A percentile compares a stretch with the other conserved stretches of the same genome.
phyloP scores from a whole-genome alignment of 495 filamentous ascomycete species.

The Penicillium chermesinum region DNA sequence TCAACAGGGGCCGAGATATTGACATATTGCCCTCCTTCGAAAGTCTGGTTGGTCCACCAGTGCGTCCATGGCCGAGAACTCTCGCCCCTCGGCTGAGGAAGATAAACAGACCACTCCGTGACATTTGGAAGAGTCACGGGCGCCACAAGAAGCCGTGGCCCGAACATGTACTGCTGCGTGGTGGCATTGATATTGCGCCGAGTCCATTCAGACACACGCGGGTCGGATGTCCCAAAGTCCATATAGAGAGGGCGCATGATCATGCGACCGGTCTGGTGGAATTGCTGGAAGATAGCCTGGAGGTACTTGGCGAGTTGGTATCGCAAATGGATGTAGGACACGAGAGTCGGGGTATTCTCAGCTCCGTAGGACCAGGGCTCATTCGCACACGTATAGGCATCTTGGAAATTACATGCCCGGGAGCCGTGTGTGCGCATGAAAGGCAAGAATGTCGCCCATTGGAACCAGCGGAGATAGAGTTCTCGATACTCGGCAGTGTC shows the following conservation, averaged over 20 bases:
- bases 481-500: conserved; percentile 25
- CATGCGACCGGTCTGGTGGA: conserved; percentile 20
- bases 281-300: conserved; percentile 14
- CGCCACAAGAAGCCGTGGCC: conserved; percentile 20
- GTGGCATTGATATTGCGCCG: conserved; percentile 18
- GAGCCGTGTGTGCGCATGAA: conserved; percentile 31
- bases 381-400: conserved; percentile 26
- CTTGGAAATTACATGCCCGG: conserved; percentile 16
- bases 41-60: conserved; percentile 28
- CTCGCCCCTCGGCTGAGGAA: conserved; percentile 14
- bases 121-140: conserved; percentile 24
- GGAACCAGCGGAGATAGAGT: conserved; percentile 28
- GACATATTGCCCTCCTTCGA: conserved; percentile 22
- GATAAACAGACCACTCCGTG: conserved; percentile 27
- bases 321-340: conserved; percentile 27
- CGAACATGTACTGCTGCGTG: conserved; percentile 31
- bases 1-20: conserved; percentile 17
- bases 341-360: conserved; percentile 19
- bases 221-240: conserved; percentile 23
- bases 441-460: conserved; percentile 27
- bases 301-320: conserved; percentile 21
- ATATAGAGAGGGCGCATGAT: conserved; percentile 31
- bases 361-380: conserved; percentile 31
- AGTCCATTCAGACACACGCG: conserved; percentile 13
- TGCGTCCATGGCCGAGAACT: conserved; percentile 21